These are phyloP conservation scores for Citrullus colocynthis DNA, from an alignment of 306 rosid species.

Conservation along the genomic window DNA sequence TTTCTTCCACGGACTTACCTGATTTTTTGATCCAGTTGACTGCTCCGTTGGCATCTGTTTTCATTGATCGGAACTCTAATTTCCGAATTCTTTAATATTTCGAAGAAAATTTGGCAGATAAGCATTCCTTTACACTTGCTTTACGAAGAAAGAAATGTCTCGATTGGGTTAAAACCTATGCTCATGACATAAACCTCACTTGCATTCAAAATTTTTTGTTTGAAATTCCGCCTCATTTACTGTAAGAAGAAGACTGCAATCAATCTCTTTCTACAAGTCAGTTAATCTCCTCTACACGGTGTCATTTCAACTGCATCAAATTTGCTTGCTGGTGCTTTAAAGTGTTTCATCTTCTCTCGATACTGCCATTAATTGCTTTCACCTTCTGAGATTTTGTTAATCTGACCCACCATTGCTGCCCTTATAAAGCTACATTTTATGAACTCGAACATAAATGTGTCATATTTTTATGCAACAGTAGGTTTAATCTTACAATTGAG, in stretches of 20 bases:
- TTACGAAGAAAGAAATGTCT: neutral
- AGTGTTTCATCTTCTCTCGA: neutral
- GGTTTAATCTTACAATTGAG: neutral
- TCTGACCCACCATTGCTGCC: neutral
- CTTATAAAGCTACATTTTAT: neutral
- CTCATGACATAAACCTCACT: neutral
- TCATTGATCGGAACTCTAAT: neutral
- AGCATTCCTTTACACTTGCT: neutral
- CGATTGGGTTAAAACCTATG: neutral
- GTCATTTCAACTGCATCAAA: neutral
- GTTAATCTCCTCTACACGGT: neutral
- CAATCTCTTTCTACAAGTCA: neutral
- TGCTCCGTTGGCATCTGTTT: neutral
- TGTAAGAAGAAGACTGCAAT: neutral
- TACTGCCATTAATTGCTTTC: neutral
- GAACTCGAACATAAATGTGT: neutral
- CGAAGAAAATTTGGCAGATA: neutral
- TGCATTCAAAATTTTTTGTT: neutral
- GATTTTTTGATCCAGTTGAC: neutral
- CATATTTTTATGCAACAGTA: neutral
- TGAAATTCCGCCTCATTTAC: neutral
- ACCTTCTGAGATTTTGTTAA: neutral
- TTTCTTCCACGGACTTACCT: neutral
- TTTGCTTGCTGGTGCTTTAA: neutral
- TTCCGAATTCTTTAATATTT: neutral